Evolutionary conservation across 2,329 filamentous ascomycete species (phyloP).

Genomic region (Pestalotiopsis sp.): DNA sequence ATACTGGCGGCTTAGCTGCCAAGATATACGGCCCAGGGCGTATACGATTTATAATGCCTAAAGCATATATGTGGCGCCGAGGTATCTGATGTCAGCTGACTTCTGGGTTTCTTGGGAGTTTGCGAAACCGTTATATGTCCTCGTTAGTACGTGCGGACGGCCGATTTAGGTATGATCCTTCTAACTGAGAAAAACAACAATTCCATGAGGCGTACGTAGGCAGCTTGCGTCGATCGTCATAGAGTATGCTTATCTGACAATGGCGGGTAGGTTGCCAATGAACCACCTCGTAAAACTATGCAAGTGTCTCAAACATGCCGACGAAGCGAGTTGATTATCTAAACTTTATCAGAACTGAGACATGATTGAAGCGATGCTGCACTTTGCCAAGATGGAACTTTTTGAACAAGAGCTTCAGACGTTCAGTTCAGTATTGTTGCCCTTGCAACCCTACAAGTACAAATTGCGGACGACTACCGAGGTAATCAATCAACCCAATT

Average conservation of each 20-base stretch:
- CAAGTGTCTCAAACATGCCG: too few relatives aligned
- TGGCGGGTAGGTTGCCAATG: not conserved
- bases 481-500: too few relatives aligned
- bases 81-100: conserved; percentile 1
- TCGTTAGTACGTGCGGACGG: not conserved
- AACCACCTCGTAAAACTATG: not conserved
- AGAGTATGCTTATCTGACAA: not conserved
- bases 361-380: too few relatives aligned
- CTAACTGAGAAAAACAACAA: not conserved
- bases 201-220: not conserved
- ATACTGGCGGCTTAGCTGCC: not conserved
- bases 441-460: too few relatives aligned
- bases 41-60: not conserved
- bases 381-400: too few relatives aligned
- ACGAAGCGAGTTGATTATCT: too few relatives aligned
- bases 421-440: too few relatives aligned
- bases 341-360: too few relatives aligned
- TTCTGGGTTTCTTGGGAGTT: not conserved
- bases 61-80: not conserved
- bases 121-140: not conserved
- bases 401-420: too few relatives aligned
- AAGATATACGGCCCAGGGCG: not conserved
- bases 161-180: not conserved
- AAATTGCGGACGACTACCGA: too few relatives aligned
- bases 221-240: not conserved